Percentiles rank a stretch among this genome's conserved stretches.
phyloP scores from a whole-genome alignment of 148 eudicot species.

The Rhododendron vialii region DNA sequence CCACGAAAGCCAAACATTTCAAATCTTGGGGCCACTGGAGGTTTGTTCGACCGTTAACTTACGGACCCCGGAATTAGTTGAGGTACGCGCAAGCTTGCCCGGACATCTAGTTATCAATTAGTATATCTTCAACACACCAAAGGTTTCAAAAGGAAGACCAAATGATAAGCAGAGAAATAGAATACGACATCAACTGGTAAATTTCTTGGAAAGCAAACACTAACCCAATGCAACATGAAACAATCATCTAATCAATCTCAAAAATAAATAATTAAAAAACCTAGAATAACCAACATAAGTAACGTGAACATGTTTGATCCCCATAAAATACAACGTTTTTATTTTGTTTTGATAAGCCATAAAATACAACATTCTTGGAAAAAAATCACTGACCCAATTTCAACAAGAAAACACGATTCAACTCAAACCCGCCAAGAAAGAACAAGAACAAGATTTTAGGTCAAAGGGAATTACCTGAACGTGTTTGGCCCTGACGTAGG shows the following conservation, averaged over 20 bases:
- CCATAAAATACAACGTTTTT: neutral
- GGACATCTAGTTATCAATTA: neutral
- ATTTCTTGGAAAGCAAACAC: neutral
- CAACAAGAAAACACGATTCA: neutral
- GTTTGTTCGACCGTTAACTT: too few species aligned
- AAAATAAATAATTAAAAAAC: neutral
- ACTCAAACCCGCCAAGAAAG: neutral
- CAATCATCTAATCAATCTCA: neutral
- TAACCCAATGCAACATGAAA: neutral
- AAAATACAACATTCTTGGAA: neutral
- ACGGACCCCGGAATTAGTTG: too few species aligned
- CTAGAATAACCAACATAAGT: neutral
- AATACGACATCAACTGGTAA: neutral
- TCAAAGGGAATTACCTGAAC: conserved; percentile 48
- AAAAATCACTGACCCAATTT: neutral
- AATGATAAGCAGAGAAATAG: neutral
- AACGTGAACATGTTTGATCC: neutral
- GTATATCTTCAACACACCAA: too few species aligned
- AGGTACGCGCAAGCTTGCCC: too few species aligned
- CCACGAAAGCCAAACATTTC: too few species aligned
- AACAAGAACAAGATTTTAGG: neutral
- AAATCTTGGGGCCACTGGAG: too few species aligned
- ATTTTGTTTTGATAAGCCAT: neutral
- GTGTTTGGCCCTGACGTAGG: conserved; percentile 76
- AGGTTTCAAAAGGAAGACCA: neutral